Percentiles rank a stretch among this genome's conserved stretches.
Conservation (phyloP, 148 eudicot species). For the Arbutus unedo region DNA sequence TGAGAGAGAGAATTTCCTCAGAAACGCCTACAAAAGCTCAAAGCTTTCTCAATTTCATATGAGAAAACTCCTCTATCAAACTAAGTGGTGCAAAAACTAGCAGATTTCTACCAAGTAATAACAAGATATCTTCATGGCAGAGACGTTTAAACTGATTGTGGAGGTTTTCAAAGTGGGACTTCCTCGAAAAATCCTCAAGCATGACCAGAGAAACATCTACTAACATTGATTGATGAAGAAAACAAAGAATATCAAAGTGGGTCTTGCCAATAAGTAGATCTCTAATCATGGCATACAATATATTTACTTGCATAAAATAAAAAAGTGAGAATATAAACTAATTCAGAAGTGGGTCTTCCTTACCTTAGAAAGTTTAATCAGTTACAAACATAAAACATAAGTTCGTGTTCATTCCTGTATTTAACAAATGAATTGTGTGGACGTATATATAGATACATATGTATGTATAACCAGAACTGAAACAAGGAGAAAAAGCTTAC, state of each 20-base stretch:
- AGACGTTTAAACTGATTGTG: not conserved
- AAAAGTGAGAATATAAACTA: not conserved
- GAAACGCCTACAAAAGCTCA: not conserved
- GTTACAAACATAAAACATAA: not conserved
- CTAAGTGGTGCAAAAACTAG: not conserved
- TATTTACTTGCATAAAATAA: not conserved
- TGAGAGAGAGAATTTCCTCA: not conserved
- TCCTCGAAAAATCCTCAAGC: not conserved
- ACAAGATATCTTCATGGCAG: not conserved
- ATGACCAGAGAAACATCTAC: not conserved
- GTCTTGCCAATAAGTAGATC: constrained; percentile 13
- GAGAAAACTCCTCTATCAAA: not conserved
- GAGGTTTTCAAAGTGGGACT: constrained; percentile 3
- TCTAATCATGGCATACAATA: constrained; percentile 6
- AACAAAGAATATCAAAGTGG: constrained; percentile 8
- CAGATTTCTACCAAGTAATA: not conserved
- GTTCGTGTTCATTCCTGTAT: not conserved
- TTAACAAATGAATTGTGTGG: not conserved
- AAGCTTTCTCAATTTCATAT: not conserved
- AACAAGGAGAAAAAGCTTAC: constrained; percentile 18
- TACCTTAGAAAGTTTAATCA: not conserved
- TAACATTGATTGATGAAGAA: constrained; percentile 1
- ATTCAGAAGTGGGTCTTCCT: constrained; percentile 5
- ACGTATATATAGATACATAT: not conserved
- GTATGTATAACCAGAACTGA: not conserved